Evolutionary conservation across 305 asterid species (phyloP), one percentile per base, ranked within the genome.

Genomic region (Rubia occidens): DNA sequence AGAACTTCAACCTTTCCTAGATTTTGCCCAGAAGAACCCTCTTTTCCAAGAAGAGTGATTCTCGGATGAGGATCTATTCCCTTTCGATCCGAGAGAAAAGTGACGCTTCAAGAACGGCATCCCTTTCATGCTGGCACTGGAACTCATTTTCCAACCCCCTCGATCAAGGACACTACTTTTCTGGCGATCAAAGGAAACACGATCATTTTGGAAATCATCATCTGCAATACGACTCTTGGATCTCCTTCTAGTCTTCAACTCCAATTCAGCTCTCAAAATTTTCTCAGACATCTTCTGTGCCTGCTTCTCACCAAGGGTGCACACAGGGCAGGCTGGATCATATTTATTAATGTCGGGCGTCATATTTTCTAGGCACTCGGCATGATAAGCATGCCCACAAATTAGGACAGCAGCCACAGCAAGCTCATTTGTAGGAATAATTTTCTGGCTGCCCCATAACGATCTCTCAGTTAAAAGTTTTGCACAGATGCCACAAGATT

Each of bases 301-400:
- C 70, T 82, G 89, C 80, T 93, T 93, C 86, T 84, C 96, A 72
- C 98, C 98, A 66, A 75, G 85, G 44, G 97, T 86, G 80, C 98
- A 93, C 70, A 90, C 84, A 0, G 98, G 98, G 80, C 98, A 93
- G 67, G 82, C 77, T 0, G 97, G 98, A 69, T 93, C 98, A n/a
- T 85, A 93, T 82, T 87, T 93, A 73, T 82, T 81, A 72, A 86
- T 74, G 63, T 93, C 97, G 58, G 89, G 76, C 4, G 98, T 90
- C 98, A 90, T 86, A 68, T 78, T 82, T 82, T 93, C 98, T 83
- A 93, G 78, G 82, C 98, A 93, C 69, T 93, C 98, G 5, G 95
- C 90, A 77, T 93, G 98, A 80, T 86, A 90, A 75, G 78, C 95
- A 62, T 93, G 98, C 29, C 92, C 97, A 72, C 98, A 93, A 17